These are phyloP conservation scores for Xylaria bambusicola DNA, from an alignment of 495 filamentous ascomycete species.

Conservation along the genomic window DNA sequence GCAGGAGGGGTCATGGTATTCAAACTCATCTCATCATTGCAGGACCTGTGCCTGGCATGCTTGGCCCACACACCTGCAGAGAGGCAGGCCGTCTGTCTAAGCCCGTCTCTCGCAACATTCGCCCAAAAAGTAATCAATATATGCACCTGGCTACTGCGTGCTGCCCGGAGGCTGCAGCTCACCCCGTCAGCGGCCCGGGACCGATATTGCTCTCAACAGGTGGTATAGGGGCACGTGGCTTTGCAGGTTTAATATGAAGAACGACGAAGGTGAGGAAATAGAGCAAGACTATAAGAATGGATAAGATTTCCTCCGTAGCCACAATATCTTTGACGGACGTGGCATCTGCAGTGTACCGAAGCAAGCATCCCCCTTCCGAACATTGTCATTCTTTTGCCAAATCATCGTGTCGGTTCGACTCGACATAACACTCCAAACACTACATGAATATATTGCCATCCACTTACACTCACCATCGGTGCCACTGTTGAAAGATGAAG, in stretches of 20 bases:
- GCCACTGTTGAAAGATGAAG: constrained; percentile 20
- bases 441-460: no score
- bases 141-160: background rate
- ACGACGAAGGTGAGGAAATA: background rate
- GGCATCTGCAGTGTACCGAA: background rate
- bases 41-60: constrained; percentile 2
- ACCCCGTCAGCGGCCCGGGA: background rate
- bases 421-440: background rate
- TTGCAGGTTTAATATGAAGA: background rate
- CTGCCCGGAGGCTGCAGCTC: background rate
- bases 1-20: background rate
- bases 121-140: background rate
- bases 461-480: no score
- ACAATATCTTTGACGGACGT: no score
- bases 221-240: background rate
- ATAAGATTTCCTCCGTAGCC: no score
- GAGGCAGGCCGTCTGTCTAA: background rate
- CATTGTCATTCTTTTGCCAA: background rate
- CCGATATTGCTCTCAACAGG: background rate
- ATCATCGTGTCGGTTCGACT: background rate
- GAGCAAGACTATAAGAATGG: background rate
- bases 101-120: background rate
- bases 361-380: background rate
- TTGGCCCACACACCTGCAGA: background rate
- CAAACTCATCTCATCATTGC: background rate